These are phyloP conservation scores for Backusella morwellensis DNA, from an alignment of 192 early-diverging fungal species.

Conservation along the genomic window DNA sequence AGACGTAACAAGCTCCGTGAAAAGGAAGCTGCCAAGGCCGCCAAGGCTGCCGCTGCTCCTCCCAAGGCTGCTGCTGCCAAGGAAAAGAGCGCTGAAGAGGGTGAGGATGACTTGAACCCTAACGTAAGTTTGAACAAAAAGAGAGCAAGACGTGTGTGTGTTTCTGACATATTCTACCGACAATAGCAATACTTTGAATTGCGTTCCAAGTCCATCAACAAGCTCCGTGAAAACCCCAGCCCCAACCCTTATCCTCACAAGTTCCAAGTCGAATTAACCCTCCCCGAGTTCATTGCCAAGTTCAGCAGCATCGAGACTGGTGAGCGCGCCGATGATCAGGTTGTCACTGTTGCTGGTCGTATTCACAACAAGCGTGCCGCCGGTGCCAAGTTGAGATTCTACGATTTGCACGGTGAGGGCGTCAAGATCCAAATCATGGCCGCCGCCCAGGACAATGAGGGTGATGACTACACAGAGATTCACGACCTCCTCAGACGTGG, in stretches of 20 bases:
- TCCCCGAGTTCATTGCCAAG: slow-evolving; percentile 88
- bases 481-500: slow-evolving; percentile 88
- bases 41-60: slow-evolving; percentile 52
- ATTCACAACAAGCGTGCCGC: slow-evolving; percentile 95
- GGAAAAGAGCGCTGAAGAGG: slow-evolving; percentile 62
- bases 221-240: slow-evolving; percentile 76
- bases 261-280: slow-evolving; percentile 86
- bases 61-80: slow-evolving; percentile 38
- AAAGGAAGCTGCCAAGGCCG: slow-evolving; percentile 75
- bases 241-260: slow-evolving; percentile 99
- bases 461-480: slow-evolving; percentile 69
- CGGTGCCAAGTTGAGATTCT: slow-evolving; percentile 91
- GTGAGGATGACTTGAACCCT: slow-evolving; percentile 82
- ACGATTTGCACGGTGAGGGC: slow-evolving; percentile 92
- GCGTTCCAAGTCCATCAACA: slow-evolving; percentile 79
- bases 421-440: slow-evolving; percentile 96
- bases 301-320: slow-evolving; percentile 68
- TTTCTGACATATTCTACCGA: slow-evolving; percentile 25
- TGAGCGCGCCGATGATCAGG: slow-evolving; percentile 62
- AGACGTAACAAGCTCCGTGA: slow-evolving; percentile 83
- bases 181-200: slow-evolving; percentile 95
- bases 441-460: slow-evolving; percentile 60
- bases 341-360: slow-evolving; percentile 85
- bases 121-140: slow-evolving; percentile 52
- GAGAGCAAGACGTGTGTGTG: slow-evolving; percentile 7